Conservation (phyloP, 2,329 filamentous ascomycete genomes). For the Tympanopsis confertula region DNA sequence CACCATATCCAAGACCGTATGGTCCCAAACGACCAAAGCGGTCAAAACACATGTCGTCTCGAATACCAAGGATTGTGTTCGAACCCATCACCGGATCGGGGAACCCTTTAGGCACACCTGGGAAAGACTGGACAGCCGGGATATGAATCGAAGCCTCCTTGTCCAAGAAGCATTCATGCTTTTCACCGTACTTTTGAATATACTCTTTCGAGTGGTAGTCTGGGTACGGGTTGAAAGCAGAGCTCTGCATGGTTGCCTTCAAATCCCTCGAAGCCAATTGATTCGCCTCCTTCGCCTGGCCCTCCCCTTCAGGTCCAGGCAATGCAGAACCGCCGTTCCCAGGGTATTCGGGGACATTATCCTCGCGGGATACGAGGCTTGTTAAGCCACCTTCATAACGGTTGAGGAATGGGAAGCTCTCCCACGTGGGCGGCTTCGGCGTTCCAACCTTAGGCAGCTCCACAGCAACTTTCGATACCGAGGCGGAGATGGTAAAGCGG, state of each 20-base stretch:
- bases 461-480: conserved; percentile 33
- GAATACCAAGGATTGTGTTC: conserved; percentile 46
- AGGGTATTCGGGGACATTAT: conserved; percentile 58
- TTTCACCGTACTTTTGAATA: conserved; percentile 24
- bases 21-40: conserved; percentile 57
- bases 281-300: not conserved
- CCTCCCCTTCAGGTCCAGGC: conserved; percentile 7
- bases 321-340: conserved; percentile 15
- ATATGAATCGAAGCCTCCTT: conserved; percentile 30
- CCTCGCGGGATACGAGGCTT: conserved; percentile 36
- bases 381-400: conserved; percentile 61
- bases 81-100: conserved; percentile 55
- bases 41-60: conserved; percentile 59
- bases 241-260: conserved; percentile 16
- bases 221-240: conserved; percentile 44
- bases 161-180: conserved; percentile 38
- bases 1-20: conserved; percentile 57
- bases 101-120: conserved; percentile 50
- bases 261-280: not conserved
- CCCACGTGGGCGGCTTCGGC: conserved; percentile 46
- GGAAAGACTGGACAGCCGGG: conserved; percentile 41
- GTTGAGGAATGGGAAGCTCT: conserved; percentile 53
- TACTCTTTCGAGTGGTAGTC: conserved; percentile 34
- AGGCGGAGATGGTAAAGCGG: conserved; percentile 36
- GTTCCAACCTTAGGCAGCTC: conserved; percentile 29